These are phyloP conservation scores for Cercophora sp. DNA, from an alignment of 495 filamentous ascomycete species.

Conservation along the genomic window DNA sequence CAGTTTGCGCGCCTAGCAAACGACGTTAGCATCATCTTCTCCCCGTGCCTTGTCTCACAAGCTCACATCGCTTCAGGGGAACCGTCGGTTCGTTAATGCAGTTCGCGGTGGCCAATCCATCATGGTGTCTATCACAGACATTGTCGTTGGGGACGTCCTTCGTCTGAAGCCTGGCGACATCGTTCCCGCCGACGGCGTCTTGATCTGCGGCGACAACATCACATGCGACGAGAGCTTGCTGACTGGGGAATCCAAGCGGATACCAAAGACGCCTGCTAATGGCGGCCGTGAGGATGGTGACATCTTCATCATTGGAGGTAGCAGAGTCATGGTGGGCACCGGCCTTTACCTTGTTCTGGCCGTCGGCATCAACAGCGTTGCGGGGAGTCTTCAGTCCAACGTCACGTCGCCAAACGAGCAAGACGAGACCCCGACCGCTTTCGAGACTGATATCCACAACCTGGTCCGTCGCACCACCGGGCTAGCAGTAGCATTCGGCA, in stretches of 20 bases:
- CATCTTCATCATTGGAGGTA: constrained; percentile 78
- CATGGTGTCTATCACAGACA: constrained; percentile 75
- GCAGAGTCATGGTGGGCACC: constrained; percentile 76
- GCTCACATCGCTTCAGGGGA: constrained; percentile 39
- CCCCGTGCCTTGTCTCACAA: neutral
- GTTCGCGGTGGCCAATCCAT: constrained; percentile 70
- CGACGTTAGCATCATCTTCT: constrained; percentile 32
- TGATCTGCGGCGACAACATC: constrained; percentile 66
- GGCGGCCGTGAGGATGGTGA: constrained; percentile 61
- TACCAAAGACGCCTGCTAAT: constrained; percentile 57
- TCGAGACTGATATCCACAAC: constrained; percentile 69
- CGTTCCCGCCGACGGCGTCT: constrained; percentile 76
- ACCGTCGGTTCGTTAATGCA: constrained; percentile 67
- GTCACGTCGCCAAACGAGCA: constrained; percentile 69
- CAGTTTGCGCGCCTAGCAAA: constrained; percentile 47
- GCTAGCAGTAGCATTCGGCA: constrained; percentile 60
- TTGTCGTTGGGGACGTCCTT: constrained; percentile 81
- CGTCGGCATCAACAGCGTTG: constrained; percentile 65
- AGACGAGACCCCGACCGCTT: constrained; percentile 74
- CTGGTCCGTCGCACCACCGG: constrained; percentile 62
- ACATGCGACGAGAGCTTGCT: constrained; percentile 77
- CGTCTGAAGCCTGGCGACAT: constrained; percentile 85
- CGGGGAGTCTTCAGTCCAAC: constrained; percentile 81
- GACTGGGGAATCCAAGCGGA: constrained; percentile 68
- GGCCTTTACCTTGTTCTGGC: constrained; percentile 75